phyloP scores from a whole-genome alignment of 768 basidiomycete species.

The Mycena capillaripes region DNA sequence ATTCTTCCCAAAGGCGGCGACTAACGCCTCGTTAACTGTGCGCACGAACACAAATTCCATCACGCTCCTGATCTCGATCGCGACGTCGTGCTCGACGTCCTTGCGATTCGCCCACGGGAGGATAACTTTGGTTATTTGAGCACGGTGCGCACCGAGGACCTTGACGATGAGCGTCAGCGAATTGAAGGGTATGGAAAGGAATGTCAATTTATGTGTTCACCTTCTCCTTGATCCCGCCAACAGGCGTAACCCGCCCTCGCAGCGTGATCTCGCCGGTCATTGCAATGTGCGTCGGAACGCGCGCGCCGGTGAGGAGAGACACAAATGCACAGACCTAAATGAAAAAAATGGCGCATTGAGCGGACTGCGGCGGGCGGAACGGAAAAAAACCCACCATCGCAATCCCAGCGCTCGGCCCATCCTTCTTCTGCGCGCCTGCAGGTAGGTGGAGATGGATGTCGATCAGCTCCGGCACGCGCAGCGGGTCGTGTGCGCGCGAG shows the following conservation, averaged over 20 bases:
- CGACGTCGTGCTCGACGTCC: constrained; percentile 90
- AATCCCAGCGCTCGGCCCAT: constrained; percentile 92
- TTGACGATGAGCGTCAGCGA: no score
- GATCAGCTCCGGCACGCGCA: constrained; percentile 78
- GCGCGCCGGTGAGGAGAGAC: constrained; percentile 83
- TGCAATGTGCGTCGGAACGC: constrained; percentile 79
- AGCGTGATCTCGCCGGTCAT: constrained; percentile 97
- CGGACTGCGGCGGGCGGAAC: background rate
- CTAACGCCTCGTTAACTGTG: constrained; percentile 84
- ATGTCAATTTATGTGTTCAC: no score
- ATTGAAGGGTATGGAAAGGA: no score
- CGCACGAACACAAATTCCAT: constrained; percentile 89
- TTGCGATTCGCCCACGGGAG: constrained; percentile 89
- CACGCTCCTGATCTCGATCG: constrained; percentile 76
- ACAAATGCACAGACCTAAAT: constrained; percentile 85
- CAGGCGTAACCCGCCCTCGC: constrained; percentile 84
- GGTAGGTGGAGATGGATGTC: constrained; percentile 94
- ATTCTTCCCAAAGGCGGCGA: constrained; percentile 85
- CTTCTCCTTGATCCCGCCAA: constrained; percentile 94
- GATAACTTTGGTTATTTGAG: constrained; percentile 86
- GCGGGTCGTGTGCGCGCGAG: constrained; percentile 76
- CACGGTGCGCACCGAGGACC: constrained; percentile 90
- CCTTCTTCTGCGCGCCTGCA: constrained; percentile 92
- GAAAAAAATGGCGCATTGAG: background rate
- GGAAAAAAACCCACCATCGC: constrained; percentile 73